A percentile compares a stretch with the other conserved stretches of the same genome.
Evolutionary conservation across 176 grass and related monocot genomes (phyloP).

Genomic region (Thalia dealbata): DNA sequence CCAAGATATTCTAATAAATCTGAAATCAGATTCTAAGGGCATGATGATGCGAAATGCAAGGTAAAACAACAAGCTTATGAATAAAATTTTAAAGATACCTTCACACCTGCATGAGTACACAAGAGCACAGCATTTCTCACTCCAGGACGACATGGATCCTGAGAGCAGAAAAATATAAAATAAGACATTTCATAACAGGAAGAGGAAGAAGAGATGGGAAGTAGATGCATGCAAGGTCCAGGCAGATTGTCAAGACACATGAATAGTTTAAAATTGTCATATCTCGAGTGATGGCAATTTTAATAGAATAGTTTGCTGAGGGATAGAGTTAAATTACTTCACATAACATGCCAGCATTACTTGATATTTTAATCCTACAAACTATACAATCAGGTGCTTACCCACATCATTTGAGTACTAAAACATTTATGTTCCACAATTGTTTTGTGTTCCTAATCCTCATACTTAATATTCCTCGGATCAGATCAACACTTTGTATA

Average conservation of each 20-base stretch:
- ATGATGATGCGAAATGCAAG: background rate
- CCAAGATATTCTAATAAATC: too few relatives aligned
- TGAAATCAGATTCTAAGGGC: background rate
- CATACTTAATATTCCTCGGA: too few relatives aligned
- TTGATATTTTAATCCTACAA: too few relatives aligned
- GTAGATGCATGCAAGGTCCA: too few relatives aligned
- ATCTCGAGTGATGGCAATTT: background rate
- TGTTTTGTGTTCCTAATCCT: too few relatives aligned
- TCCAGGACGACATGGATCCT: conserved; percentile 95
- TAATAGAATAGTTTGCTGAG: too few relatives aligned
- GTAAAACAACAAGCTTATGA: background rate
- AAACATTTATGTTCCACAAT: too few relatives aligned
- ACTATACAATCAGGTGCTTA: background rate
- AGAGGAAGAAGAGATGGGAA: background rate
- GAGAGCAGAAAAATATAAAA: background rate
- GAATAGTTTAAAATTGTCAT: background rate
- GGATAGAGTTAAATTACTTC: too few relatives aligned
- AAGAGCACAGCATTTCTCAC: conserved; percentile 60
- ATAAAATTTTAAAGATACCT: conserved; percentile 34
- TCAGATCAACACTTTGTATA: too few relatives aligned
- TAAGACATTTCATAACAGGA: background rate
- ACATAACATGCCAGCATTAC: too few relatives aligned
- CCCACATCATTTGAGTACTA: too few relatives aligned
- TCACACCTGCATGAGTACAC: conserved; percentile 60
- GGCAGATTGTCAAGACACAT: too few relatives aligned